Evolutionary conservation across 768 basidiomycete species (phyloP), one percentile per base, ranked within the genome.

Genomic region (Leccinum uliginosum): DNA sequence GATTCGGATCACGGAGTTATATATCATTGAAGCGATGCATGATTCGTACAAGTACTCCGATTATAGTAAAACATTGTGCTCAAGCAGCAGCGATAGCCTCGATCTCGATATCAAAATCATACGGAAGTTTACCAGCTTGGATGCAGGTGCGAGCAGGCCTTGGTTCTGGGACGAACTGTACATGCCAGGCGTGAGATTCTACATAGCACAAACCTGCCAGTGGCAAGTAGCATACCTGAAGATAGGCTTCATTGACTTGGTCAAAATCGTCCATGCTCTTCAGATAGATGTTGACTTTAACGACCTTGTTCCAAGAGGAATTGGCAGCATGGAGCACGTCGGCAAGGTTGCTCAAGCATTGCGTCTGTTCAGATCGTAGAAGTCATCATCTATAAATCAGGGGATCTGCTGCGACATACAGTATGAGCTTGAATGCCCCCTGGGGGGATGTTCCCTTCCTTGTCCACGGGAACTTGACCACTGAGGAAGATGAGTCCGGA

Each of bases 111-210:
- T 86, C 79, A 8, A 88, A 86, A 58, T 87, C 86, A 62, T 77
- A 77, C 0, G 87, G 87, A 32, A 90, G 75, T 60, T 80, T 79
- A 7, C 80, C 85, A 11, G 83, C 86, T 73, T 89, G 87, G 59
- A 92, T 87, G 68, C 85, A 87, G 10, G 86, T 87, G 54, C 89
- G 74, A 7, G 88, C 83, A 10, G 89, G 89, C 73, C 89, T 89
- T 15, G 80, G 81, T 30, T 67, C 72, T 0, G 81, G 82, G 27
- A 82, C 64, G 8, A 80, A 57, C 80, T 81, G 44, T 12, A 14
- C n/a, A 34, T n/a, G 14, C 24, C 10, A 12, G 45, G 38, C 23
- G 26, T 60, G 24, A 48, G 53, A 44, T 21, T 14, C 24, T 27
- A 26, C 21, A 19, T 9, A 30, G 9, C 34, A 21, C 46, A 34